These are phyloP conservation scores for Botrytis fabae DNA, from an alignment of 2,329 filamentous ascomycete genomes.

Conservation along the genomic window DNA sequence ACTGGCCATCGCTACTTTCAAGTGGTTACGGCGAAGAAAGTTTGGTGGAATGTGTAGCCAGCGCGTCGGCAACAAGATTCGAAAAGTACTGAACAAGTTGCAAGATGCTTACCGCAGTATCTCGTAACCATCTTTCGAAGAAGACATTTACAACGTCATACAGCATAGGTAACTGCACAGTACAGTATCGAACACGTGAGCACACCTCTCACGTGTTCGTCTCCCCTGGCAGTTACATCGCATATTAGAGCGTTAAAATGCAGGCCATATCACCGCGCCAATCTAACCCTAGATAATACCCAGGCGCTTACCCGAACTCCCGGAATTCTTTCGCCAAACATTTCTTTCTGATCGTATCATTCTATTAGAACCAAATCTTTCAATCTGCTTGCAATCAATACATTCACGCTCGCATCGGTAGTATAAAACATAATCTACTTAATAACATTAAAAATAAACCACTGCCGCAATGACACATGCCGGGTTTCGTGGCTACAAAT, in stretches of 20 bases:
- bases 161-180: neutral
- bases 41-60: neutral
- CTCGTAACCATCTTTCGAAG: neutral
- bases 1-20: neutral
- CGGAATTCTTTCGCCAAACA: neutral
- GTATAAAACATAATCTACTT: neutral
- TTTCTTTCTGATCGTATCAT: neutral
- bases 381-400: neutral
- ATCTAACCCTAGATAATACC: neutral
- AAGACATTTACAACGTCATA: neutral
- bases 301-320: neutral
- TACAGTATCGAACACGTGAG: neutral
- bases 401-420: neutral
- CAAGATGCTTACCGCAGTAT: neutral
- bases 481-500: neutral
- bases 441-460: neutral
- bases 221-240: neutral
- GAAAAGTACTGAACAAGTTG: neutral
- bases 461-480: neutral
- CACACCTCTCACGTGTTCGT: neutral
- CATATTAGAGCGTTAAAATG: conserved; percentile 9
- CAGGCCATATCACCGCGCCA: conserved; percentile 1
- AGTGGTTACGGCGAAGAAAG: neutral
- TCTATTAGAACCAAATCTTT: neutral
- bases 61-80: neutral